A percentile compares a stretch with the other conserved stretches of the same genome.
phyloP scores from a whole-genome alignment of 2,329 filamentous ascomycete genomes.

The Arthrobotrys entomopaga region DNA sequence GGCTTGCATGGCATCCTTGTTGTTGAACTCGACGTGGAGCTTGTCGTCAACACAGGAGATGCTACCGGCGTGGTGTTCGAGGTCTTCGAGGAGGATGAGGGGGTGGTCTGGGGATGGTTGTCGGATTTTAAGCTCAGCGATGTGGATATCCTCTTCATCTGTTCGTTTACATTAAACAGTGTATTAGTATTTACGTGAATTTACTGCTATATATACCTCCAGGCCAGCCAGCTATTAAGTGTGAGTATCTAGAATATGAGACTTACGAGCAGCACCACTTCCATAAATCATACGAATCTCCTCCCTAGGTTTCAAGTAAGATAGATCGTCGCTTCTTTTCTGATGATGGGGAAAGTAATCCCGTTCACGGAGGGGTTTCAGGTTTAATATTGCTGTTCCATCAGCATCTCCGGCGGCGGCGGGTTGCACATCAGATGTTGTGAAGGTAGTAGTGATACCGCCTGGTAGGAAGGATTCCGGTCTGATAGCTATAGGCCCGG shows the following conservation, averaged over 20 bases:
- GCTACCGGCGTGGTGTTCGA: conserved; percentile 22
- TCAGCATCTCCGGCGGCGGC: no score
- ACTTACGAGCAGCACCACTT: conserved; percentile 20
- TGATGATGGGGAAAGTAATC: conserved; percentile 14
- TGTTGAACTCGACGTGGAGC: conserved; percentile 31
- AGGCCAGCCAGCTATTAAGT: no score
- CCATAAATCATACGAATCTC: conserved; percentile 18
- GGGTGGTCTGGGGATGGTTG: conserved; percentile 21
- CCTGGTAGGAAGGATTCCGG: background rate
- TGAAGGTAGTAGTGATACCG: no score
- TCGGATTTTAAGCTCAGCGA: conserved; percentile 15
- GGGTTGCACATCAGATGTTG: background rate
- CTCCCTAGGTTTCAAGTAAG: conserved; percentile 7
- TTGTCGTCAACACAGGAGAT: conserved; percentile 18
- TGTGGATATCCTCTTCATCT: conserved; percentile 4
- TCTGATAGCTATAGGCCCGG: conserved; percentile 15
- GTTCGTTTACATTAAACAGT: background rate
- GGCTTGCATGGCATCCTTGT: conserved; percentile 16
- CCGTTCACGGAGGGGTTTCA: conserved; percentile 14
- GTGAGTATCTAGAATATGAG: no score
- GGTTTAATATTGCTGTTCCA: background rate
- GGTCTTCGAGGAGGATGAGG: conserved; percentile 30
- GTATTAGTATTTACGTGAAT: no score
- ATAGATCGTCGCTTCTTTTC: conserved; percentile 19
- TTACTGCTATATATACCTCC: no score